Evolutionary conservation across 2,329 filamentous ascomycete genomes (phyloP), one percentile per base, ranked within the genome.

Genomic region (Trichoderma sp.): DNA sequence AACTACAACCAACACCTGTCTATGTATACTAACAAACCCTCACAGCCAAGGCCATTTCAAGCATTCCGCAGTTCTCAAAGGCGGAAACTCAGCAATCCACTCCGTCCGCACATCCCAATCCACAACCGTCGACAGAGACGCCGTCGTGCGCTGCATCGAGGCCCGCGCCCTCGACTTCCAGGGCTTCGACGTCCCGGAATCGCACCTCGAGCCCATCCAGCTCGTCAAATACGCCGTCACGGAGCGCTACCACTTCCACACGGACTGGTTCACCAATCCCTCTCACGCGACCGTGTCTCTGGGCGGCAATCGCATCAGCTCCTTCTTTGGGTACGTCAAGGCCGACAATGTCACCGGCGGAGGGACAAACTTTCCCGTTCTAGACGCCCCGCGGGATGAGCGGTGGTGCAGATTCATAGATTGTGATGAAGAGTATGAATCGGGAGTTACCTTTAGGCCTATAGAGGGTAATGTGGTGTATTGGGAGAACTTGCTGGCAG

Each of bases 231-330:
- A 85, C 71, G 79, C 74, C 35, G 69, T 72, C 12, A 80, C 80
- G 15, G 80, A 83, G 71, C 80, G 78, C 66, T 84, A 82, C 73
- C 80, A 83, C 71, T 82, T 80, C 72, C 83, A 84, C 75, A 83
- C 81, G 4, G 83, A 85, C 75, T 84, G 83, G 83, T 84, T 83
- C 75, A 79, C 79, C 4, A 78, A 80, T 63, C 72, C 76, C 2
- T 70, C 74, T 3, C 78, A 81, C 53, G 76, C 79, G n/a, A 76
- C 77, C 1, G 76, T 78, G 6, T 76, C 74, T 1, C 71, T 78
- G 10, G 82, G 82, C 12, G 82, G 82, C 8, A 84, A 84, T 71
- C 76, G 82, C 1, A 70, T 77, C 5, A 80, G 78, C 25, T 83
- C 81, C 15, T 83, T 85, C 72, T 84, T 84, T 70, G 83, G 78